Evolutionary conservation across 441 rosid species (phyloP).

Genomic region (Syzygium syzygioides): DNA sequence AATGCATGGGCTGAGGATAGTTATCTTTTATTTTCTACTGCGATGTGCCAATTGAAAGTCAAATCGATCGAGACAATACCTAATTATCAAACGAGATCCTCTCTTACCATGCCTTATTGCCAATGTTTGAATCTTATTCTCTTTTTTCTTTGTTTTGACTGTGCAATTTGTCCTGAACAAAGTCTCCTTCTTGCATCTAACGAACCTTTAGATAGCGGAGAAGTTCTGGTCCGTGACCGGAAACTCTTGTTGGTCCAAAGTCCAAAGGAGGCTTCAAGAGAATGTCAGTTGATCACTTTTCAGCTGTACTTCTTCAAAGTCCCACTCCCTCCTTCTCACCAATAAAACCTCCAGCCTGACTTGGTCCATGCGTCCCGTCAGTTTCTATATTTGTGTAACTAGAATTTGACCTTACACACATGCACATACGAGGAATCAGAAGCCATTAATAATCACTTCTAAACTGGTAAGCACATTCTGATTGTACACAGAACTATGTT

Average conservation of each 20-base stretch:
- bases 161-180: not conserved
- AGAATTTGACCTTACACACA: not conserved
- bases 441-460: not conserved
- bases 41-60: accelerated
- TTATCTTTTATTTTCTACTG: not conserved
- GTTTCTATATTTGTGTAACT: not conserved
- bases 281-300: not conserved
- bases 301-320: not conserved
- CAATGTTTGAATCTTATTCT: not conserved
- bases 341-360: not conserved
- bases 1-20: accelerated
- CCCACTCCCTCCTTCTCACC: not conserved
- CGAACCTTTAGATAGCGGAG: not conserved
- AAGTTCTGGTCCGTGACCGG: not conserved
- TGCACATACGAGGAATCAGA: not conserved
- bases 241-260: not conserved
- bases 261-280: not conserved
- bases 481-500: not conserved
- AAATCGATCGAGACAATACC: not conserved
- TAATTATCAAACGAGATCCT: not conserved
- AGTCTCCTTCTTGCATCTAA: not conserved
- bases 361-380: not conserved
- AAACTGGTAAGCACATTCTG: not conserved
- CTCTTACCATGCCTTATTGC: not conserved
- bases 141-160: not conserved